Conservation (phyloP, 768 basidiomycete genomes). For the Rossbeevera mucosa region DNA sequence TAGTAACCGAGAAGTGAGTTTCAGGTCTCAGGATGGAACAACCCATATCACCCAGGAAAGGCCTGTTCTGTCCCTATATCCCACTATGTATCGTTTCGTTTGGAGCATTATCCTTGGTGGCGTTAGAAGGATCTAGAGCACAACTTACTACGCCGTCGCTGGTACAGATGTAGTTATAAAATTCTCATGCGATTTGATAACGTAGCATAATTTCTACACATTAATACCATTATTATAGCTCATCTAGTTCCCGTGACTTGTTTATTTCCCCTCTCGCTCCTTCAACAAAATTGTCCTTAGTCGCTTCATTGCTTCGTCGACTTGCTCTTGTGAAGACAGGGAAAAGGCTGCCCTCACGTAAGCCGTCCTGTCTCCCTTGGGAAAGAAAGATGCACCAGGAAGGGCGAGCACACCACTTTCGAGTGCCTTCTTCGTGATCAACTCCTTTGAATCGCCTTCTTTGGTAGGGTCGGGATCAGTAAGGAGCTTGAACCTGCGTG, state of each 20-base stretch:
- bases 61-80: no score
- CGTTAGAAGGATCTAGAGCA: no score
- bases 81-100: neutral
- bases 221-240: neutral
- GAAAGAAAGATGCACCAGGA: constrained; percentile 80
- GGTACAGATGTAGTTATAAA: no score
- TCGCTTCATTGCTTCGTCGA: constrained; percentile 68
- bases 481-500: constrained; percentile 64
- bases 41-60: no score
- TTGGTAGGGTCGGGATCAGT: constrained; percentile 32
- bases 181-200: neutral
- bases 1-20: constrained; percentile 3
- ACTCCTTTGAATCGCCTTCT: constrained; percentile 62
- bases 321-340: constrained; percentile 56
- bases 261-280: constrained; percentile 17
- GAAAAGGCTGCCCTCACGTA: constrained; percentile 86
- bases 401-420: constrained; percentile 84
- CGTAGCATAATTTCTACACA: neutral
- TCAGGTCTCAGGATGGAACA: neutral
- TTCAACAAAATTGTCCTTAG: constrained; percentile 41
- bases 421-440: constrained; percentile 73
- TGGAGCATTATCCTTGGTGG: no score
- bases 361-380: constrained; percentile 60
- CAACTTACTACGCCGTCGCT: no score
- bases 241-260: neutral